Percentiles rank a stretch among this genome's conserved stretches.
Evolutionary conservation across 177 flowering plant genomes (phyloP).

Genomic region (Vitis hybrid): DNA sequence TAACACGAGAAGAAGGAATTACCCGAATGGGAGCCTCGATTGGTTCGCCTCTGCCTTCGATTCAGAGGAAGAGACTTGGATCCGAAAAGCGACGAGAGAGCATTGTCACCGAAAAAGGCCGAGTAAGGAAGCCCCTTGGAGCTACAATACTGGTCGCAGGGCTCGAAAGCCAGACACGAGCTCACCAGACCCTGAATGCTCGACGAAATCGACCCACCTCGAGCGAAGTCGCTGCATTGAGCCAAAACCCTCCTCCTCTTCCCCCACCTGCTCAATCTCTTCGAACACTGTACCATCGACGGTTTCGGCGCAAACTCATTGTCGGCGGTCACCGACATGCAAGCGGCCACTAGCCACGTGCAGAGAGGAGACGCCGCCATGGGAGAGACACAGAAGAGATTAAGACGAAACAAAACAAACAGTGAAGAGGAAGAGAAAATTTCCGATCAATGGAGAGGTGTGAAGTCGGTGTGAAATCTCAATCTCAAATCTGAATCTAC

Average conservation of each 20-base stretch:
- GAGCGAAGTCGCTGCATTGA: constrained; percentile 24
- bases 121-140: constrained; percentile 33
- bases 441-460: neutral
- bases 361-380: constrained; percentile 67
- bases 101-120: constrained; percentile 36
- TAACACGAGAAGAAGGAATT: neutral
- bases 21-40: constrained; percentile 46
- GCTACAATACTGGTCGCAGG: constrained; percentile 44
- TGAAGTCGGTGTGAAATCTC: neutral
- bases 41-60: constrained; percentile 40
- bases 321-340: constrained; percentile 60
- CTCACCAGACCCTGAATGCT: constrained; percentile 51
- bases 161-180: constrained; percentile 58
- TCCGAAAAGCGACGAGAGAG: constrained; percentile 41
- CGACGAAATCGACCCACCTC: constrained; percentile 31
- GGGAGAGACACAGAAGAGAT: constrained; percentile 7
- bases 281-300: constrained; percentile 18
- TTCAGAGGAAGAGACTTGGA: constrained; percentile 23
- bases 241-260: constrained; percentile 28
- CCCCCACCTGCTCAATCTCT: constrained; percentile 32
- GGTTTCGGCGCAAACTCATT: constrained; percentile 23
- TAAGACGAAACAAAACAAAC: constrained; percentile 11
- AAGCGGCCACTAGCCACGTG: constrained; percentile 83
- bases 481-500: too few species aligned
- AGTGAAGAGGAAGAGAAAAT: neutral